Evolutionary conservation across 2,329 filamentous ascomycete species (phyloP).

Genomic region (Lachnellula arida): DNA sequence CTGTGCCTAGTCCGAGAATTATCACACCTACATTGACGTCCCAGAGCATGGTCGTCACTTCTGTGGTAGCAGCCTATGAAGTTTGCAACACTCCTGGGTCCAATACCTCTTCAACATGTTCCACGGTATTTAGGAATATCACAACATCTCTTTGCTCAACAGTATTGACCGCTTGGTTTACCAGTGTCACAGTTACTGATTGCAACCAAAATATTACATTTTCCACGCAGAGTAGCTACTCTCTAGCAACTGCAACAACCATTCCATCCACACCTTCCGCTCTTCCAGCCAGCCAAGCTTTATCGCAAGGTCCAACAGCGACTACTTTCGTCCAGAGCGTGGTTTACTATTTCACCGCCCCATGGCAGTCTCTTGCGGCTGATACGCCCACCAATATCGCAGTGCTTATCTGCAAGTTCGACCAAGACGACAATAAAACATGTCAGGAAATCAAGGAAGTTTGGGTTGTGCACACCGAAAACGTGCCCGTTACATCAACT

Average conservation of each 20-base stretch:
- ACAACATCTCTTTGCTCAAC: slow-evolving; percentile 21
- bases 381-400: slow-evolving; percentile 17
- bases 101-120: slow-evolving; percentile 16
- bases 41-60: slow-evolving; percentile 19
- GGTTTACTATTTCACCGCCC: slow-evolving; percentile 23
- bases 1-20: background rate
- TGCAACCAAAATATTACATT: slow-evolving; percentile 26
- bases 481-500: slow-evolving; percentile 16
- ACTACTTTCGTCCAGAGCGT: slow-evolving; percentile 21
- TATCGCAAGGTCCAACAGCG: background rate
- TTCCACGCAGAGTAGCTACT: slow-evolving; percentile 21
- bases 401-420: slow-evolving; percentile 16
- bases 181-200: slow-evolving; percentile 20
- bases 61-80: slow-evolving; percentile 19
- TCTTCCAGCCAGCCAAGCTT: background rate
- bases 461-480: slow-evolving; percentile 19
- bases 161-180: slow-evolving; percentile 22
- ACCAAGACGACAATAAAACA: background rate
- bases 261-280: background rate
- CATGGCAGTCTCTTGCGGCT: slow-evolving; percentile 25
- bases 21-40: slow-evolving; percentile 8
- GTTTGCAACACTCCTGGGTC: slow-evolving; percentile 17
- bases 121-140: slow-evolving; percentile 13
- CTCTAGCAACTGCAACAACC: slow-evolving; percentile 14
- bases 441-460: slow-evolving; percentile 21